A percentile compares a stretch with the other conserved stretches of the same genome.
These are phyloP conservation scores for Barbarea vulgaris DNA, from an alignment of 345 rosid genomes.

Conservation along the genomic window DNA sequence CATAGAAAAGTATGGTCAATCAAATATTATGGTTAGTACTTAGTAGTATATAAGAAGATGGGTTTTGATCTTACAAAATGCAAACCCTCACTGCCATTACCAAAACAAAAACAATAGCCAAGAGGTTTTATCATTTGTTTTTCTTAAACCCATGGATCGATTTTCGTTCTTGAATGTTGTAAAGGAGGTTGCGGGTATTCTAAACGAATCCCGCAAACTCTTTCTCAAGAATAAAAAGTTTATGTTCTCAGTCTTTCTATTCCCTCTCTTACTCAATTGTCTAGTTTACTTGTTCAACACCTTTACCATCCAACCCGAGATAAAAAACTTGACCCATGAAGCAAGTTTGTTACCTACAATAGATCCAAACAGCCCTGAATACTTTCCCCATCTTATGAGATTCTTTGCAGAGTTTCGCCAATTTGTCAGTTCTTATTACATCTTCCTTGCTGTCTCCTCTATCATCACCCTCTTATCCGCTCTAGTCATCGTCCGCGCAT, in stretches of 20 bases:
- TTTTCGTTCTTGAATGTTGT: conserved; percentile 20
- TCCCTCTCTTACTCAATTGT: conserved; percentile 38
- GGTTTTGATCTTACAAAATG: conserved; percentile 11
- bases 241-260: conserved; percentile 43
- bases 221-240: conserved; percentile 46
- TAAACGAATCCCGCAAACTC: conserved; percentile 48
- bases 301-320: conserved; percentile 38
- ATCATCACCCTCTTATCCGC: conserved; percentile 37
- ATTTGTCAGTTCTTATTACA: conserved; percentile 32
- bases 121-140: conserved; percentile 9
- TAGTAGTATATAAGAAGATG: conserved; percentile 26
- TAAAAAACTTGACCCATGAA: conserved; percentile 38
- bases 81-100: conserved; percentile 9
- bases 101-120: too few species aligned
- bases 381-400: conserved; percentile 30
- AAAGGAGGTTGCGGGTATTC: conserved; percentile 35
- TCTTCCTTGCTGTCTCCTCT: conserved; percentile 12
- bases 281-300: conserved; percentile 33
- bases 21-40: background rate
- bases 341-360: conserved; percentile 23
- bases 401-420: conserved; percentile 28
- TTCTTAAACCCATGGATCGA: background rate
- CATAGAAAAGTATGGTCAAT: background rate
- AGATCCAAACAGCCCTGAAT: conserved; percentile 40
- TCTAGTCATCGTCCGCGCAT: conserved; percentile 41